These are phyloP conservation scores for Euryodendron excelsum DNA, from an alignment of 148 eudicot species.

Conservation along the genomic window DNA sequence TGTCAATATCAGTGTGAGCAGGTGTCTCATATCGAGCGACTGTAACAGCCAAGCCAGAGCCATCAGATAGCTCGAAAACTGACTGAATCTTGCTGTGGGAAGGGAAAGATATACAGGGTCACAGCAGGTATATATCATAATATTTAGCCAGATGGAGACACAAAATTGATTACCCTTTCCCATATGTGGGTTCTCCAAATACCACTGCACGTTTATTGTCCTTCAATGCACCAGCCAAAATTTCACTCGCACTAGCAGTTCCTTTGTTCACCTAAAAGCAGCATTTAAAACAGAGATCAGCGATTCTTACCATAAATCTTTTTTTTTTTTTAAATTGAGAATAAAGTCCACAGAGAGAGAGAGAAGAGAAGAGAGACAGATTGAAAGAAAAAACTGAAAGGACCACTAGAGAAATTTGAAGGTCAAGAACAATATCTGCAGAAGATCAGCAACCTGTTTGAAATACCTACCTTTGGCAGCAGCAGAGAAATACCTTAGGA, in stretches of 20 bases:
- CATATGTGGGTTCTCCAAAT: constrained; percentile 90
- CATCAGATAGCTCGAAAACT: constrained; percentile 95
- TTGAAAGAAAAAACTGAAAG: neutral
- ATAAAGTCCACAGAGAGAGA: neutral
- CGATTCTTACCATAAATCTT: neutral
- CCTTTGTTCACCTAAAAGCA: constrained; percentile 82
- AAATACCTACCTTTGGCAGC: neutral
- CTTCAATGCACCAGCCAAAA: constrained; percentile 95
- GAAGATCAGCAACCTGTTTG: neutral
- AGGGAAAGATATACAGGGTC: neutral
- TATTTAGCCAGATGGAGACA: neutral
- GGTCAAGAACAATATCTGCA: neutral
- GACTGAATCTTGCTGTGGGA: constrained; percentile 85
- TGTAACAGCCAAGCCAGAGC: constrained; percentile 96
- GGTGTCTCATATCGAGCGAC: constrained; percentile 99
- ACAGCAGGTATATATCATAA: neutral
- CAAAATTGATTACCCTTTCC: constrained; percentile 70
- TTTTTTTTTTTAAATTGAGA: no score
- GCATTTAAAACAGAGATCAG: neutral
- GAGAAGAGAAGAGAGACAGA: neutral
- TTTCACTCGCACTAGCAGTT: constrained; percentile 99
- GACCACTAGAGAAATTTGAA: neutral
- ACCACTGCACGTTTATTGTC: constrained; percentile 94
- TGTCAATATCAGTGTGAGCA: constrained; percentile 91
- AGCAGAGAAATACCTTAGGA: neutral